Percentiles rank a stretch among this genome's conserved stretches.
Conservation (phyloP, 208 protist species). For the Wallacemonas sp. region DNA sequence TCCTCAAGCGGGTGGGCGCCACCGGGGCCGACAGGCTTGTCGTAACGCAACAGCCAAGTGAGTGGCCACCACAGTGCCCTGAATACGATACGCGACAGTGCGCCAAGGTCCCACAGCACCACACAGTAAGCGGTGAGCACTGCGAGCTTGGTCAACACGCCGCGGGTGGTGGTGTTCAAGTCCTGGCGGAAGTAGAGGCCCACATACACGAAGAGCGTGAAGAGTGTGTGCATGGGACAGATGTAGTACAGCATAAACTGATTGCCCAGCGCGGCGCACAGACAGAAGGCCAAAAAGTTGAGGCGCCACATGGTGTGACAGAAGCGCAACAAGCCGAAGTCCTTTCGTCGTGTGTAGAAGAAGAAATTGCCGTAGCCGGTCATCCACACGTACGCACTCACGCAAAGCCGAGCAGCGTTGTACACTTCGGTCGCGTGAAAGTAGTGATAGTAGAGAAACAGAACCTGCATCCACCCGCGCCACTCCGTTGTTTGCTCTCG, state of each 20-base stretch:
- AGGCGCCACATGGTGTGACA: constrained; percentile 71
- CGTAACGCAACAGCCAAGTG: constrained; percentile 41
- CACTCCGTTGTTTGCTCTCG: constrained; percentile 92
- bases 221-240: constrained; percentile 86
- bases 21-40: constrained; percentile 25
- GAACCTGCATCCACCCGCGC: constrained; percentile 90
- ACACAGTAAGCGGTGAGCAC: constrained; percentile 23
- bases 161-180: constrained; percentile 20
- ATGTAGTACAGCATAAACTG: constrained; percentile 94
- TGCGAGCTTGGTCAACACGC: constrained; percentile 36
- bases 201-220: constrained; percentile 64
- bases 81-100: constrained; percentile 30
- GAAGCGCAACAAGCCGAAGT: constrained; percentile 59
- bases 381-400: constrained; percentile 90
- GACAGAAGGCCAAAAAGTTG: constrained; percentile 72
- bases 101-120: constrained; percentile 49
- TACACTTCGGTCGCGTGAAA: constrained; percentile 72
- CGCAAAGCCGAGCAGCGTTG: constrained; percentile 84
- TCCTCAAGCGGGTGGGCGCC: constrained; percentile 45
- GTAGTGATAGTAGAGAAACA: constrained; percentile 91
- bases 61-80: constrained; percentile 38
- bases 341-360: constrained; percentile 64
- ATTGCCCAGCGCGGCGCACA: constrained; percentile 58
- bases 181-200: constrained; percentile 23
- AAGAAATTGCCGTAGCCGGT: constrained; percentile 91